Evolutionary conservation across 371 early-diverging fungal genomes (phyloP).

Genomic region (Rhizopus stolonifer): DNA sequence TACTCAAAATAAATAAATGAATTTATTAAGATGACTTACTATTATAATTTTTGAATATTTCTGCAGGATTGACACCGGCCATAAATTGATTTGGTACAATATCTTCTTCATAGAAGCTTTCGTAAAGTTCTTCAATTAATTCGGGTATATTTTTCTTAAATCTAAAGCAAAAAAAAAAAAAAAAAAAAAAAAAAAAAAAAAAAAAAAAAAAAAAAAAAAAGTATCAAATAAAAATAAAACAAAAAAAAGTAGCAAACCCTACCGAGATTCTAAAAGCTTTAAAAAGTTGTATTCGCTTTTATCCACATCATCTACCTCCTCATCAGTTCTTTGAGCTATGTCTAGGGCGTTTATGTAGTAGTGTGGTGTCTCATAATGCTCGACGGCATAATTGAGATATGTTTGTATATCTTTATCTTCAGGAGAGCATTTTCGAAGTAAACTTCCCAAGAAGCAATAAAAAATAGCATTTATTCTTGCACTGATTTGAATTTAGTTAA

Average conservation of each 20-base stretch:
- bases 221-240: background rate
- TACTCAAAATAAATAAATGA: background rate
- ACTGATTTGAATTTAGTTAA: background rate
- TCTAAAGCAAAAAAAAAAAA: background rate
- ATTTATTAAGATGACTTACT: background rate
- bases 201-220: background rate
- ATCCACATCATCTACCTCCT: background rate
- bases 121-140: background rate
- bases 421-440: background rate
- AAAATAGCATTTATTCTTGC: background rate
- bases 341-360: background rate
- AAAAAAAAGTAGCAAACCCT: background rate
- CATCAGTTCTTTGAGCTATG: background rate
- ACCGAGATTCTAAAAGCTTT: background rate
- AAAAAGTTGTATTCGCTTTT: constrained; percentile 4
- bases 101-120: background rate
- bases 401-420: background rate
- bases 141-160: background rate
- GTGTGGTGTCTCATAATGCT: background rate
- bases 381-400: background rate
- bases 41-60: background rate
- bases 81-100: background rate
- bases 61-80: background rate
- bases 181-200: background rate
- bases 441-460: background rate